Evolutionary conservation across 2,329 filamentous ascomycete genomes (phyloP).

Genomic region (Colletotrichum chlorophyti): DNA sequence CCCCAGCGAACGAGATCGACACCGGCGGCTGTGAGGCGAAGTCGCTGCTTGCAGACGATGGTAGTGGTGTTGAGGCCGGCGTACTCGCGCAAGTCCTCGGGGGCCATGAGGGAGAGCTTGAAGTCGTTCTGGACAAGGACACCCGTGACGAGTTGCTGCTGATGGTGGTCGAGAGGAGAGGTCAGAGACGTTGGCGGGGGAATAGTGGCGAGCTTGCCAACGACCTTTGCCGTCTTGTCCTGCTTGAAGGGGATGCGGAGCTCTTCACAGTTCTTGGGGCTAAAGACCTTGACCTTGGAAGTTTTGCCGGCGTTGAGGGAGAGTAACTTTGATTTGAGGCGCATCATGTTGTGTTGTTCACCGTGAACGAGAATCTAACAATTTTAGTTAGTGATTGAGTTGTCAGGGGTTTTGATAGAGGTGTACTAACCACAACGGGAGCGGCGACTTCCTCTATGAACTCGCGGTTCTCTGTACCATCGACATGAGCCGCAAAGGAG

Average conservation of each 20-base stretch:
- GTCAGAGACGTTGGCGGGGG: constrained; percentile 67
- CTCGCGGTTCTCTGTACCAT: constrained; percentile 92
- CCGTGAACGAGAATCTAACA: constrained; percentile 90
- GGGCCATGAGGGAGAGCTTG: constrained; percentile 95
- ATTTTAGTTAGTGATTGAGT: constrained; percentile 22
- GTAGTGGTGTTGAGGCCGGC: constrained; percentile 96
- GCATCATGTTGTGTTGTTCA: constrained; percentile 98
- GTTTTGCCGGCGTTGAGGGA: constrained; percentile 87
- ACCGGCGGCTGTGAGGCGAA: constrained; percentile 86
- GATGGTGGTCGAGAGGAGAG: constrained; percentile 38
- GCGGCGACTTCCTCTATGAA: constrained; percentile 95
- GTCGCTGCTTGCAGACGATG: constrained; percentile 88
- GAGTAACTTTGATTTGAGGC: constrained; percentile 90
- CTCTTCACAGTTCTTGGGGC: constrained; percentile 93
- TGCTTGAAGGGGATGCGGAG: constrained; percentile 93
- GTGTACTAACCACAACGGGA: constrained; percentile 83
- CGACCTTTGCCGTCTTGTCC: constrained; percentile 95
- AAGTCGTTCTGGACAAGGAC: constrained; percentile 98
- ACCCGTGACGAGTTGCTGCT: constrained; percentile 73
- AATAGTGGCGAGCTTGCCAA: constrained; percentile 88
- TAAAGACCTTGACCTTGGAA: constrained; percentile 88
- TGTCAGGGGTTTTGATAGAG: too few relatives aligned
- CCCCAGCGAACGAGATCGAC: constrained; percentile 94
- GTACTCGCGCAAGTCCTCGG: constrained; percentile 94
- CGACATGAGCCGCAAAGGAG: constrained; percentile 95